These are phyloP conservation scores for Phaeotremella fagi DNA, from an alignment of 768 basidiomycete species.

Conservation along the genomic window DNA sequence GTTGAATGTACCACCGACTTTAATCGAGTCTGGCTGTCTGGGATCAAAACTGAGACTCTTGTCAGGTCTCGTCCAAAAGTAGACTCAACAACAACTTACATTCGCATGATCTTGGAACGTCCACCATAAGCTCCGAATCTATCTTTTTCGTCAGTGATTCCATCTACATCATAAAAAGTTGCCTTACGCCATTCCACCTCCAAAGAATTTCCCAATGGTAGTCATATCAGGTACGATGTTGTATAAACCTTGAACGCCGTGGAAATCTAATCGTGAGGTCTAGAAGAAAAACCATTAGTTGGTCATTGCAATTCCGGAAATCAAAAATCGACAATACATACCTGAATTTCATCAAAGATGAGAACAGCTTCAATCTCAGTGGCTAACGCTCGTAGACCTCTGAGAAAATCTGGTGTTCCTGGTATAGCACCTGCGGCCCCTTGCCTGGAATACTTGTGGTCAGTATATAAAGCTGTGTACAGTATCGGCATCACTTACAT, in stretches of 20 bases:
- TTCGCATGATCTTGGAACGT: conserved; percentile 15
- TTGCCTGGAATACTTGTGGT: not conserved
- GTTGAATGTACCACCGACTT: conserved; percentile 26
- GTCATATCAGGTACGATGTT: conserved; percentile 19
- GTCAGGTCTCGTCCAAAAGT: not conserved
- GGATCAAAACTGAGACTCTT: conserved; percentile 17
- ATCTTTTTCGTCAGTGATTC: not conserved
- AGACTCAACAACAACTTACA: conserved; percentile 7
- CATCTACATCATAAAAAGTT: not conserved
- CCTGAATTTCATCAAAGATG: conserved; percentile 27
- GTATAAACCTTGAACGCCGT: not conserved
- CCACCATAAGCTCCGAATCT: conserved; percentile 27
- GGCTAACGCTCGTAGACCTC: conserved; percentile 5
- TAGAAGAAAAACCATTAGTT: not conserved
- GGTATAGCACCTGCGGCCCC: not conserved
- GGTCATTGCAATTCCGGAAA: not conserved
- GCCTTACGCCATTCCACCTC: conserved; percentile 9
- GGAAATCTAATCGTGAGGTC: not conserved
- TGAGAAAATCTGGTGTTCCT: conserved; percentile 17
- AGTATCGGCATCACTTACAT: conserved; percentile 10
- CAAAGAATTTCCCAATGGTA: conserved; percentile 23
- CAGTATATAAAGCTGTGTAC: not conserved
- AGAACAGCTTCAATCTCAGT: conserved; percentile 13
- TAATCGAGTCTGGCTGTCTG: conserved; percentile 6
- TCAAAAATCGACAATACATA: conserved; percentile 5